Evolutionary conservation across 345 rosid genomes (phyloP).

Genomic region (Euphorbia lathyris): DNA sequence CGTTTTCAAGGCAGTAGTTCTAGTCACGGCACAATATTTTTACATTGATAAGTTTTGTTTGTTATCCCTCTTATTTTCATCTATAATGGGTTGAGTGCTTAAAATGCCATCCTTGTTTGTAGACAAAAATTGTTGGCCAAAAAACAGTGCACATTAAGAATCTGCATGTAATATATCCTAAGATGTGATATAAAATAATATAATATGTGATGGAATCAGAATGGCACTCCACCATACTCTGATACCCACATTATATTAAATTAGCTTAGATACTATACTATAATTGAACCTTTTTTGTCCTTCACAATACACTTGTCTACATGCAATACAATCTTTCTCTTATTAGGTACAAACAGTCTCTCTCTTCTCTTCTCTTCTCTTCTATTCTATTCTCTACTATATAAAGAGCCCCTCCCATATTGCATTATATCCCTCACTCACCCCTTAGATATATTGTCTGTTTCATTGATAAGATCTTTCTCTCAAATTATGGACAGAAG

Average conservation of each 20-base stretch:
- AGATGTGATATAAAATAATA: background rate
- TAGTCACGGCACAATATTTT: no score
- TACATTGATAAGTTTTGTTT: no score
- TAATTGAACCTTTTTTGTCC: background rate
- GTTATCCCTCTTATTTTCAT: no score
- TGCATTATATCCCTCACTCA: constrained; percentile 6
- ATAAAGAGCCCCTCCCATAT: constrained; percentile 18
- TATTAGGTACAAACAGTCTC: constrained; percentile 4
- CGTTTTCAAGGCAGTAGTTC: no score
- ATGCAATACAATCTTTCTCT: background rate
- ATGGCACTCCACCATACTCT: background rate
- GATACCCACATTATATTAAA: background rate
- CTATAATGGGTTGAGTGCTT: no score
- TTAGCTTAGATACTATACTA: constrained; percentile 8
- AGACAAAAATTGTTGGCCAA: background rate
- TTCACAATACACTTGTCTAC: background rate
- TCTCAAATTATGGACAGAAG: constrained; percentile 31
- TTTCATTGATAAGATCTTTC: constrained; percentile 15
- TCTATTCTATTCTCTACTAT: no score
- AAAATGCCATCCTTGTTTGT: background rate
- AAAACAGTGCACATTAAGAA: background rate
- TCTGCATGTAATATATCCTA: background rate
- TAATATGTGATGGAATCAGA: background rate
- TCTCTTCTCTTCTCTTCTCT: no score
- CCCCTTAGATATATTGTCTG: background rate